Conservation (phyloP, 2,329 filamentous ascomycete species). For the Colletotrichum limetticola region DNA sequence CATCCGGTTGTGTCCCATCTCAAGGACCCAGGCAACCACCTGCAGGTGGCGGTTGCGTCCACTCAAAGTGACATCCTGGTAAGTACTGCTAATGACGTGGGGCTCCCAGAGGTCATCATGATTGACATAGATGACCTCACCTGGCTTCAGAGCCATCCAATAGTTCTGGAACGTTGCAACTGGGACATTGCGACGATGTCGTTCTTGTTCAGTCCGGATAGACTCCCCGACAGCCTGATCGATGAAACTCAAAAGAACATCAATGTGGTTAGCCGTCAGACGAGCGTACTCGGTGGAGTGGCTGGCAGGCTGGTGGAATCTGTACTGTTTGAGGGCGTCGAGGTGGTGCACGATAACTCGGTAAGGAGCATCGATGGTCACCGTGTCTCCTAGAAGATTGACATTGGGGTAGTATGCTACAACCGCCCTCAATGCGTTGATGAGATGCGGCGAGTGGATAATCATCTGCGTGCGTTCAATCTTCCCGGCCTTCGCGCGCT, state of each 20-base stretch:
- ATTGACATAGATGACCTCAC: conserved; percentile 55
- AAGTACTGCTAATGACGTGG: conserved; percentile 51
- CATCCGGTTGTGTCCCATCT: conserved; percentile 46
- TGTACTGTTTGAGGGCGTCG: conserved; percentile 54
- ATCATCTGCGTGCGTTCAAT: conserved; percentile 51
- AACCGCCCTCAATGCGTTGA: conserved; percentile 58
- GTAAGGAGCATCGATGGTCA: conserved; percentile 58
- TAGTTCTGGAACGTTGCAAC: conserved; percentile 57
- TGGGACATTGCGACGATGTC: conserved; percentile 49
- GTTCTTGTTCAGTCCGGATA: conserved; percentile 52
- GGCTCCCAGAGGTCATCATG: conserved; percentile 52
- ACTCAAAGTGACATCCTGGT: conserved; percentile 1
- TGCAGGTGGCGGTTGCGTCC: not conserved
- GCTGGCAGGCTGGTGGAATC: conserved; percentile 49
- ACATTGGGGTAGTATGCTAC: conserved; percentile 59
- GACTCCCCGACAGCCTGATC: conserved; percentile 49
- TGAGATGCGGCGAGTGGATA: conserved; percentile 56
- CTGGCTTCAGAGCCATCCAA: conserved; percentile 59
- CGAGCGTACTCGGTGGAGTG: conserved; percentile 54
- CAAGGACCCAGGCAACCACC: conserved; percentile 56
- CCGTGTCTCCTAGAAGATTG: conserved; percentile 47
- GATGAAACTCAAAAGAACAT: conserved; percentile 56
- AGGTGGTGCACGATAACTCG: conserved; percentile 59
- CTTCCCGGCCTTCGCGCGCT: conserved; percentile 40
- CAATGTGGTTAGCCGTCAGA: conserved; percentile 56